Conservation (phyloP, 495 filamentous ascomycete genomes). For the Delitschia confertaspora region DNA sequence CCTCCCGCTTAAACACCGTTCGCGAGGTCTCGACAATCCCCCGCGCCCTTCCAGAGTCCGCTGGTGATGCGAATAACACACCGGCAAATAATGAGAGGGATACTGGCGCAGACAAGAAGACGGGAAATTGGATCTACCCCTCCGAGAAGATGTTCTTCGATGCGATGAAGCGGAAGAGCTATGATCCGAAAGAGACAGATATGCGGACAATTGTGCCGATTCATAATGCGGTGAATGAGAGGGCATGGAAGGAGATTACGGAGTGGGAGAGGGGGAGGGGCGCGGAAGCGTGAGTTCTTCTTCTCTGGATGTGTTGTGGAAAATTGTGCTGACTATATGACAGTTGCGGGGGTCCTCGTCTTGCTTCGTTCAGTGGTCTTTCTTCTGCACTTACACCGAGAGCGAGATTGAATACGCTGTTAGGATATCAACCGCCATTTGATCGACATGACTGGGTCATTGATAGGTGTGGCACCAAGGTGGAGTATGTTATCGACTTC, state of each 20-base stretch:
- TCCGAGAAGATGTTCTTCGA: constrained; percentile 94
- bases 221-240: constrained; percentile 77
- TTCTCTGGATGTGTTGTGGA: background rate
- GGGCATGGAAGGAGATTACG: constrained; percentile 38
- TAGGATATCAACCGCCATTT: constrained; percentile 86
- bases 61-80: constrained; percentile 30
- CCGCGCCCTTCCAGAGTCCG: constrained; percentile 44
- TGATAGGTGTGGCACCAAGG: constrained; percentile 75
- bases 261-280: constrained; percentile 69
- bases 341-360: constrained; percentile 69
- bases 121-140: constrained; percentile 93
- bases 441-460: constrained; percentile 97
- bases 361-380: constrained; percentile 73
- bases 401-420: constrained; percentile 66
- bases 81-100: constrained; percentile 55
- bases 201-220: constrained; percentile 91
- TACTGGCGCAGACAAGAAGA: constrained; percentile 51
- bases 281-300: constrained; percentile 39
- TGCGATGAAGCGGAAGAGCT: constrained; percentile 76
- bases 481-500: constrained; percentile 98
- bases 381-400: constrained; percentile 59
- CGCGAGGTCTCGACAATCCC: constrained; percentile 81
- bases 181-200: constrained; percentile 52
- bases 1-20: constrained; percentile 40
- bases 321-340: constrained; percentile 1